phyloP scores from a whole-genome alignment of 805 yeast species.

The Suhomyces vadensis region DNA sequence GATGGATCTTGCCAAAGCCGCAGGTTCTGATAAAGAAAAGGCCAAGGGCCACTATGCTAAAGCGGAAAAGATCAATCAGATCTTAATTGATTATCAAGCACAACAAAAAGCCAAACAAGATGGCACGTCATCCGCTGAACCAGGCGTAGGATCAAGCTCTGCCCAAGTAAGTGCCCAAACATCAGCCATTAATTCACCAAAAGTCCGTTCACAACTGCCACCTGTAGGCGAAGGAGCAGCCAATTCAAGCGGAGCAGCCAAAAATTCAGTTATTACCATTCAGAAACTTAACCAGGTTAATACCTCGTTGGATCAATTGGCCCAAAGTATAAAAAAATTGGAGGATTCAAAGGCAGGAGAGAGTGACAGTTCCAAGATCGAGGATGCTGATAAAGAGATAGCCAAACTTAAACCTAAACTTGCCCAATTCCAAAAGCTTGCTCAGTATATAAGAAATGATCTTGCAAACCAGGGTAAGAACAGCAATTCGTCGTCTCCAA shows the following conservation, averaged over 20 bases:
- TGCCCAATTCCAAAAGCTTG: conserved; percentile 24
- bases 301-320: conserved; percentile 22
- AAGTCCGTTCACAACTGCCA: conserved; percentile 7
- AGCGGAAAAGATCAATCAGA: conserved; percentile 28
- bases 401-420: conserved; percentile 18
- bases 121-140: neutral
- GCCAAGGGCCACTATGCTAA: conserved; percentile 26
- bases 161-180: conserved; percentile 1
- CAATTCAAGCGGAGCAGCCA: neutral
- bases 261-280: conserved; percentile 12
- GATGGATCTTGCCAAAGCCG: conserved; percentile 26
- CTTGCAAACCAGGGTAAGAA: conserved; percentile 17
- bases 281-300: conserved; percentile 26
- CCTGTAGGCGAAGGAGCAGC: conserved; percentile 1
- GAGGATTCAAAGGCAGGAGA: conserved; percentile 20
- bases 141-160: neutral
- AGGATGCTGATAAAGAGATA: conserved; percentile 11
- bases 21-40: conserved; percentile 18
- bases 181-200: conserved; percentile 4
- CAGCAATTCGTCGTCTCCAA: conserved; percentile 1
- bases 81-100: conserved; percentile 24
- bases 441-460: conserved; percentile 23
- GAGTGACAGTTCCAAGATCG: conserved; percentile 7
- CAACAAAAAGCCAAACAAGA: conserved; percentile 20
- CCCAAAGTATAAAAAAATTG: conserved; percentile 21